phyloP scores from a whole-genome alignment of 805 yeast species.

The Nakazawaea pomicola region DNA sequence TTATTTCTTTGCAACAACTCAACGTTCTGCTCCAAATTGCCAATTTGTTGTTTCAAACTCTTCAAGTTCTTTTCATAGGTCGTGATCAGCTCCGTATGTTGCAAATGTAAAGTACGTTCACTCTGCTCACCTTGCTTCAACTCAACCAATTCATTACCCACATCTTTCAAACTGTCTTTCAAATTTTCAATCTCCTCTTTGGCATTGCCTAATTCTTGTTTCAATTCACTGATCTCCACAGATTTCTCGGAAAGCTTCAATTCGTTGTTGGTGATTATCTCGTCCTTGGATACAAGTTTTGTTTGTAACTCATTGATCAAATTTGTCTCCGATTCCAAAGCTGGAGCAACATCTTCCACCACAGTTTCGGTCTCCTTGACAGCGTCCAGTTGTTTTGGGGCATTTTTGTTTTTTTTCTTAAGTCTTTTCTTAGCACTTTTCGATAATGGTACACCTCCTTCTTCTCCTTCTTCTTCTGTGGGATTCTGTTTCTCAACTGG shows the following conservation, averaged over 20 bases:
- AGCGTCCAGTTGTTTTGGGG: slow-evolving; percentile 10
- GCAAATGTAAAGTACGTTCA: slow-evolving; percentile 25
- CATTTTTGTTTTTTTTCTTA: slow-evolving; percentile 14
- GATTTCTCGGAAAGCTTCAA: too few relatives aligned
- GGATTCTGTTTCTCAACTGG: too few relatives aligned
- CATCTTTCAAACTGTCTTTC: slow-evolving; percentile 68
- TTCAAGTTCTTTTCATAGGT: slow-evolving; percentile 24
- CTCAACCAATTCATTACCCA: slow-evolving; percentile 77
- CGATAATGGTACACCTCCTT: slow-evolving; percentile 15
- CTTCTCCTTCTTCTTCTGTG: slow-evolving; percentile 17
- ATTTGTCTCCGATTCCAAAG: too few relatives aligned
- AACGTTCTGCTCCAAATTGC: slow-evolving; percentile 24
- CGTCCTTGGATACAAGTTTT: slow-evolving; percentile 7
- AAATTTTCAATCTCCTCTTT: slow-evolving; percentile 62
- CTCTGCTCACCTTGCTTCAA: not conserved
- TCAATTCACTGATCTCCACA: too few relatives aligned
- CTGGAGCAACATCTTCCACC: slow-evolving; percentile 10
- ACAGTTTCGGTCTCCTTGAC: slow-evolving; percentile 18
- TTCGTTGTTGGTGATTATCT: too few relatives aligned
- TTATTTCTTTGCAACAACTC: slow-evolving; percentile 33
- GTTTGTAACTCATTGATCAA: slow-evolving; percentile 10
- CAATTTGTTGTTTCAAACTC: not conserved
- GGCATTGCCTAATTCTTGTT: slow-evolving; percentile 31
- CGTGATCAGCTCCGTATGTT: slow-evolving; percentile 30
- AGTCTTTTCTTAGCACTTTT: slow-evolving; percentile 17